These are phyloP conservation scores for Hypomontagnella submonticulosa DNA, from an alignment of 495 filamentous ascomycete genomes.

Conservation along the genomic window DNA sequence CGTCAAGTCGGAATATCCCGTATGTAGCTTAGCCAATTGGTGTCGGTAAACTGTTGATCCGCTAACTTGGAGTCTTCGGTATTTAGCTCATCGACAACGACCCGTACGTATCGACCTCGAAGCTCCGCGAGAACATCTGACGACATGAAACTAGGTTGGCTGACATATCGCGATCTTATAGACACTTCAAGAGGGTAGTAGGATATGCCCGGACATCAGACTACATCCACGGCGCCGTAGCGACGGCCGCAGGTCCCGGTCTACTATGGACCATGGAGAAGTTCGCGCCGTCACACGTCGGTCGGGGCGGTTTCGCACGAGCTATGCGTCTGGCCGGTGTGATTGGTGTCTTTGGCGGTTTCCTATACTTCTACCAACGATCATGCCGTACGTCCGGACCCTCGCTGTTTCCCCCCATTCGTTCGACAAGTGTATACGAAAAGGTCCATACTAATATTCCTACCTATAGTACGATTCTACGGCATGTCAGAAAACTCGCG, in stretches of 20 bases:
- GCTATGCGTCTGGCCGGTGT: conserved; percentile 80
- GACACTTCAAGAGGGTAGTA: conserved; percentile 89
- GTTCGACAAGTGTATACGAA: neutral
- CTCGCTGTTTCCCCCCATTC: neutral
- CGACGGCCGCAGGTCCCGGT: conserved; percentile 74
- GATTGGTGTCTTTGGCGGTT: conserved; percentile 78
- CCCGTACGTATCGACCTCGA: conserved; percentile 72
- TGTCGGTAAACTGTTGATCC: neutral
- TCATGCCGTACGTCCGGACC: conserved; percentile 64
- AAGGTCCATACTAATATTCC: neutral
- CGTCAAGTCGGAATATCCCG: conserved; percentile 80
- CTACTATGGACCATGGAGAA: conserved; percentile 82
- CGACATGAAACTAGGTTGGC: neutral
- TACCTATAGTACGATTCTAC: conserved; percentile 83
- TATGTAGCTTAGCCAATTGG: conserved; percentile 59
- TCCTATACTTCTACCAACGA: conserved; percentile 81
- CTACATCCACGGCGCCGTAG: conserved; percentile 74
- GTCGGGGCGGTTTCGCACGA: conserved; percentile 79
- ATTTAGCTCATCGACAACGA: conserved; percentile 94
- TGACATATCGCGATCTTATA: conserved; percentile 49
- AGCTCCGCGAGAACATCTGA: neutral
- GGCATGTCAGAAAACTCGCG: conserved; percentile 90
- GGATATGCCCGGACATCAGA: conserved; percentile 86
- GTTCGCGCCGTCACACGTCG: conserved; percentile 81
- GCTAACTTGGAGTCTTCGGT: conserved; percentile 17